A percentile compares a stretch with the other conserved stretches of the same genome.
phyloP scores from a whole-genome alignment of 306 rosid genomes.

The Lotus japonicus region DNA sequence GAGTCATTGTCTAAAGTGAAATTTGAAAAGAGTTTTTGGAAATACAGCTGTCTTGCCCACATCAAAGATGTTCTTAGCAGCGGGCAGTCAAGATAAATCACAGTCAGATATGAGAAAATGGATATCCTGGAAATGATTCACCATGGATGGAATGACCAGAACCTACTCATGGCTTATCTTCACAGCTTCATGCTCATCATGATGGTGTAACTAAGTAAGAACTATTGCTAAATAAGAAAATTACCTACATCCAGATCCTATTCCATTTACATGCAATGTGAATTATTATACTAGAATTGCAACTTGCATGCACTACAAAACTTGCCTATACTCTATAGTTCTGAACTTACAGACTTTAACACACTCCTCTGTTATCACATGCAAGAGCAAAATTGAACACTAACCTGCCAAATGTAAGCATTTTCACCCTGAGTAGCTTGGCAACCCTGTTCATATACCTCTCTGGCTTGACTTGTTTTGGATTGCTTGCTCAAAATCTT shows the following conservation, averaged over 20 bases:
- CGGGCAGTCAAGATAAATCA: background rate
- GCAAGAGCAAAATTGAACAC: conserved; percentile 5
- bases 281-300: background rate
- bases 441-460: conserved; percentile 85
- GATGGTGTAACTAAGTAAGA: background rate
- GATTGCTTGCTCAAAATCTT: conserved; percentile 66
- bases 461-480: conserved; percentile 66
- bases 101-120: background rate
- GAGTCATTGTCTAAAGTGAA: background rate
- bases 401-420: conserved; percentile 93
- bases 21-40: no score
- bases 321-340: background rate
- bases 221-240: background rate
- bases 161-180: no score
- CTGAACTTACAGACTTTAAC: background rate
- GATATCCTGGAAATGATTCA: background rate
- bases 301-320: background rate
- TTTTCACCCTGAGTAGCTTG: conserved; percentile 97
- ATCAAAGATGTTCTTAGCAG: background rate
- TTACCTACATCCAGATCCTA: background rate
- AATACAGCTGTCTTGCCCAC: background rate
- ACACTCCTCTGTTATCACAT: background rate
- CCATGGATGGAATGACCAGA: background rate
- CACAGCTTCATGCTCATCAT: background rate
- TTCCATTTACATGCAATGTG: background rate